phyloP scores from a whole-genome alignment of 129 eudicot species.

The Ambrosia artemisiifolia region DNA sequence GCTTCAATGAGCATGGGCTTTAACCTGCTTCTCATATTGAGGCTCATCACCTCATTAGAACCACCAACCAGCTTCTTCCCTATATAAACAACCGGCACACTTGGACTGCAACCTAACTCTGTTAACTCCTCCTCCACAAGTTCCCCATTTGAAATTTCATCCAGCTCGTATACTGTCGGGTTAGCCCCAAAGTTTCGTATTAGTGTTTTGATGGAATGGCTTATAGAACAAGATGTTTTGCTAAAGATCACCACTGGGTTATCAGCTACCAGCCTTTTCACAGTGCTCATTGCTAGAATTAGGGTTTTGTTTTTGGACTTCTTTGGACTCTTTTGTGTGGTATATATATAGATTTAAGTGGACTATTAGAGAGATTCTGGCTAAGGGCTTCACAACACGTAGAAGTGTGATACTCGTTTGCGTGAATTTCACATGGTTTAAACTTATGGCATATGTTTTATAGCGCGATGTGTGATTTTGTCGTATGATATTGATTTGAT shows the following conservation, averaged over 20 bases:
- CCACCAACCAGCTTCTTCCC: conserved; percentile 50
- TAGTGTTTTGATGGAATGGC: conserved; percentile 32
- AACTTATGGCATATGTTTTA: background rate
- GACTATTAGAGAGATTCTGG: background rate
- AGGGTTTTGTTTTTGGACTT: background rate
- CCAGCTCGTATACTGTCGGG: conserved; percentile 36
- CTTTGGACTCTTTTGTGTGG: background rate
- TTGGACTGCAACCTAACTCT: conserved; percentile 30
- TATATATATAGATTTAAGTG: background rate
- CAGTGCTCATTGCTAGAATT: conserved; percentile 22
- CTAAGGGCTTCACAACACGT: background rate
- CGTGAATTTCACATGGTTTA: background rate
- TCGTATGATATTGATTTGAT: conserved; percentile 24
- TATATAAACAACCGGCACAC: conserved; percentile 40
- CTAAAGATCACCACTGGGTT: conserved; percentile 49
- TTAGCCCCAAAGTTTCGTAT: conserved; percentile 40
- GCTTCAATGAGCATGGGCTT: conserved; percentile 38
- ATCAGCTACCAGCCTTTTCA: conserved; percentile 37
- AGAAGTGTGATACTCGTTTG: background rate
- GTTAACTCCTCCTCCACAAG: conserved; percentile 34
- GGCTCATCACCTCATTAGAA: conserved; percentile 42
- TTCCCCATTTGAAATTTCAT: conserved; percentile 34
- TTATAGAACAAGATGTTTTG: conserved; percentile 39
- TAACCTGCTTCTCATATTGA: conserved; percentile 32
- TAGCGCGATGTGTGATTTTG: background rate